These are phyloP conservation scores for Capsella rubella DNA, from an alignment of 441 rosid species.

Conservation along the genomic window DNA sequence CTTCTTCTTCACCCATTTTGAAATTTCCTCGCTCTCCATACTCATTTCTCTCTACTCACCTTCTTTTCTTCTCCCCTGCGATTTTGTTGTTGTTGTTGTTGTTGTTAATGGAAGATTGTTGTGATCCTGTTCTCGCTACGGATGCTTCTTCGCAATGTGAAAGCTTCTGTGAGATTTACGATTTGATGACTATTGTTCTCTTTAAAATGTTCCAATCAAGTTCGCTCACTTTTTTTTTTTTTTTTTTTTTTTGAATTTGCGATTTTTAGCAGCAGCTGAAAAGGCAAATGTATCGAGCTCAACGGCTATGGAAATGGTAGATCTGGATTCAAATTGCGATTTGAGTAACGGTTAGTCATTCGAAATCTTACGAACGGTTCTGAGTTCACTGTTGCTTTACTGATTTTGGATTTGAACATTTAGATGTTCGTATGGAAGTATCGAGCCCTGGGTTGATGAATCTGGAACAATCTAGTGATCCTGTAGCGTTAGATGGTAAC, in stretches of 20 bases:
- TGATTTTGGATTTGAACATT: constrained; percentile 21
- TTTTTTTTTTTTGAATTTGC: background rate
- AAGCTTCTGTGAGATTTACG: constrained; percentile 46
- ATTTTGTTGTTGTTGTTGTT: background rate
- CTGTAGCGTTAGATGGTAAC: constrained; percentile 47
- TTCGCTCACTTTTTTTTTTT: background rate
- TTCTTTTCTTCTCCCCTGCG: background rate
- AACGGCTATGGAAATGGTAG: constrained; percentile 40
- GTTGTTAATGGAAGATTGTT: constrained; percentile 51
- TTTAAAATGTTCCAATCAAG: background rate
- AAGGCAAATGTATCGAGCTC: constrained; percentile 39
- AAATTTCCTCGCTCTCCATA: constrained; percentile 24
- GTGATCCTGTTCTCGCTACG: constrained; percentile 56
- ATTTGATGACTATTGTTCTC: background rate
- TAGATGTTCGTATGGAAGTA: constrained; percentile 45
- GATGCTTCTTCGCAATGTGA: constrained; percentile 52
- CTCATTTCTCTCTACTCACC: background rate
- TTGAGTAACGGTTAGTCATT: constrained; percentile 43
- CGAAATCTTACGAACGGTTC: background rate
- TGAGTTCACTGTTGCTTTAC: background rate
- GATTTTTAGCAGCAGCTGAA: constrained; percentile 40
- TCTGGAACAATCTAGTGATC: constrained; percentile 25
- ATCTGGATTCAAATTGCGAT: constrained; percentile 47
- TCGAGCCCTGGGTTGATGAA: constrained; percentile 38
- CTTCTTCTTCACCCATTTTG: constrained; percentile 30